Percentiles rank a stretch among this genome's conserved stretches.
phyloP scores from a whole-genome alignment of 1,139 yeast genomes.

The Debaryomyces udenii region DNA sequence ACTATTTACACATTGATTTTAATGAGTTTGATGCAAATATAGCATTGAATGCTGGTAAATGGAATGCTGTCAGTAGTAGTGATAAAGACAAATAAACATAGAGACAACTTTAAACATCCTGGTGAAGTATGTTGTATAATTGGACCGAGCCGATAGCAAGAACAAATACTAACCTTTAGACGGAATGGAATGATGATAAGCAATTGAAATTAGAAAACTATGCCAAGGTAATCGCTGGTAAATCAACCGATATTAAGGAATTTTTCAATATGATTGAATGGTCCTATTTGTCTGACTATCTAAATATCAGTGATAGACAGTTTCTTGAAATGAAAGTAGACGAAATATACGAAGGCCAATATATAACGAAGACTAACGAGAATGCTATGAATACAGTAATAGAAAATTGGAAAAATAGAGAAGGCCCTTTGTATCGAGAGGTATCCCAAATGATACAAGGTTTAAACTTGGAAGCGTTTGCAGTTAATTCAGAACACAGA shows the following conservation, averaged over 20 bases:
- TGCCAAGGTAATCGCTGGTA: conserved; percentile 9
- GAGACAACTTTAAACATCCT: conserved; percentile 4
- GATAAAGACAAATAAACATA: conserved; percentile 8
- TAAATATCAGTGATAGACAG: conserved; percentile 22
- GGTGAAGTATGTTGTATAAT: conserved; percentile 5
- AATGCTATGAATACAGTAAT: conserved; percentile 4
- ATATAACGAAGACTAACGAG: neutral
- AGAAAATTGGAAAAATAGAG: conserved; percentile 21
- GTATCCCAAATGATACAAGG: conserved; percentile 23
- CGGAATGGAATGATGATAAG: conserved; percentile 25
- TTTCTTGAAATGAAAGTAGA: conserved; percentile 26
- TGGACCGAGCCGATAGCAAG: neutral
- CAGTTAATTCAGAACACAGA: neutral
- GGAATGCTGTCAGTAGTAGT: conserved; percentile 12
- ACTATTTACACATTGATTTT: no score
- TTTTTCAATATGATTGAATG: conserved; percentile 25
- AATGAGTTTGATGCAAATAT: no score
- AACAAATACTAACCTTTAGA: conserved; percentile 13
- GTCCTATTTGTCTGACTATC: conserved; percentile 17
- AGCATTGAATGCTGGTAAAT: neutral
- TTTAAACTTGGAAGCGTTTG: conserved; percentile 16
- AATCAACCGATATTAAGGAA: conserved; percentile 4
- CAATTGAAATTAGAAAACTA: conserved; percentile 22
- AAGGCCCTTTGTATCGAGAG: conserved; percentile 22
- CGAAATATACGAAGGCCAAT: conserved; percentile 24